These are phyloP conservation scores for Chalciporus sp. DNA, from an alignment of 1,284 basidiomycete species.

Conservation along the genomic window DNA sequence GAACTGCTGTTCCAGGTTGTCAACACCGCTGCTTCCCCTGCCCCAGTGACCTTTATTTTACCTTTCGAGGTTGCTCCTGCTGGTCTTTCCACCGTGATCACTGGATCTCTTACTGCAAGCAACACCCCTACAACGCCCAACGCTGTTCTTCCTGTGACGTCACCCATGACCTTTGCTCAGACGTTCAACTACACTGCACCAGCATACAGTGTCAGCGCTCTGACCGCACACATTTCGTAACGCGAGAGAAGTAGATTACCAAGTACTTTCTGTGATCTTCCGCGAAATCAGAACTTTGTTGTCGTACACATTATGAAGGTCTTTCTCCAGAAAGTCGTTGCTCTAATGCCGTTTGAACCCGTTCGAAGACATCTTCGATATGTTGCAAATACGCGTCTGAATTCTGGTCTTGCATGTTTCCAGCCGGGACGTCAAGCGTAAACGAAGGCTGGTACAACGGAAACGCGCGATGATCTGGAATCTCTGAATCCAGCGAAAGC, in stretches of 20 bases:
- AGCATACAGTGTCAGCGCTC: conserved; percentile 58
- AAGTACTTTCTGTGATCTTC: not conserved
- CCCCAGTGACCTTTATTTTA: conserved; percentile 51
- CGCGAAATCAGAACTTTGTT: not conserved
- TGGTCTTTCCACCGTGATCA: conserved; percentile 50
- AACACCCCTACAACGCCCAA: conserved; percentile 57
- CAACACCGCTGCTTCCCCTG: conserved; percentile 47
- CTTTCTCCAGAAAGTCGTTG: conserved; percentile 9
- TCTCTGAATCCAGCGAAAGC: conserved; percentile 57
- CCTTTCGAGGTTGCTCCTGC: conserved; percentile 52
- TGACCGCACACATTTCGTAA: conserved; percentile 29
- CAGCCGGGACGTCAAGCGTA: conserved; percentile 71
- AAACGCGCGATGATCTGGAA: conserved; percentile 74
- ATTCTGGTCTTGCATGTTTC: conserved; percentile 76
- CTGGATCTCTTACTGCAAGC: conserved; percentile 49
- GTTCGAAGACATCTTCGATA: conserved; percentile 36
- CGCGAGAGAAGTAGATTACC: not conserved
- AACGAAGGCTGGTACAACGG: conserved; percentile 78
- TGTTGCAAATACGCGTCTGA: conserved; percentile 50
- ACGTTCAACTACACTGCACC: conserved; percentile 61
- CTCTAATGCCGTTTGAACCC: conserved; percentile 18
- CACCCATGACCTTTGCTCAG: conserved; percentile 46
- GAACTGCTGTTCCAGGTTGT: conserved; percentile 44
- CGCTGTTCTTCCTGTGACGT: conserved; percentile 47
- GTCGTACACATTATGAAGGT: not conserved